A percentile compares a stretch with the other conserved stretches of the same genome.
phyloP scores from a whole-genome alignment of 371 early-diverging fungal genomes.

The Cokeromyces recurvatus region DNA sequence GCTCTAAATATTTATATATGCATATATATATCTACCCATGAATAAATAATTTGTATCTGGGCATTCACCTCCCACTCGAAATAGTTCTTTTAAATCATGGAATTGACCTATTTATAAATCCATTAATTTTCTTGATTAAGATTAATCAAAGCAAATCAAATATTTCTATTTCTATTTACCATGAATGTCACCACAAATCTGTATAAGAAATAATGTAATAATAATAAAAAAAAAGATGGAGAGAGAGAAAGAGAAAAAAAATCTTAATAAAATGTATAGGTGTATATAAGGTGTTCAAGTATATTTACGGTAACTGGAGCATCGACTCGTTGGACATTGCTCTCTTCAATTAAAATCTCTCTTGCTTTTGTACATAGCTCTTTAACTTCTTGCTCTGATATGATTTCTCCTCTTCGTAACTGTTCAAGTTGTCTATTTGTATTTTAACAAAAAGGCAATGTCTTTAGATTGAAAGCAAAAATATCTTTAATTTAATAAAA shows the following conservation, averaged over 20 bases:
- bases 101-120: slow-evolving; percentile 86
- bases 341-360: slow-evolving; percentile 93
- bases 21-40: slow-evolving; percentile 68
- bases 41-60: slow-evolving; percentile 97
- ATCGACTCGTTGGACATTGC: slow-evolving; percentile 93
- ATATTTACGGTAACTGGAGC: slow-evolving; percentile 92
- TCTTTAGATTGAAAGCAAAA: too few relatives aligned
- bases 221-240: not conserved
- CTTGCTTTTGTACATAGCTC: slow-evolving; percentile 90
- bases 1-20: too few relatives aligned
- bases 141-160: too few relatives aligned
- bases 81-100: slow-evolving; percentile 94
- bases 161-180: slow-evolving; percentile 46
- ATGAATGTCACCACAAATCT: slow-evolving; percentile 99
- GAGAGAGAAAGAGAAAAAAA: not conserved
- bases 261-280: too few relatives aligned
- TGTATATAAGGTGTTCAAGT: too few relatives aligned
- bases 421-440: slow-evolving; percentile 77
- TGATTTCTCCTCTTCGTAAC: slow-evolving; percentile 85
- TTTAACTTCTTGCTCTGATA: slow-evolving; percentile 89
- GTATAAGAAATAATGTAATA: slow-evolving; percentile 1
- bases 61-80: slow-evolving; percentile 93
- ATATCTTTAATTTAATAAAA: not conserved
- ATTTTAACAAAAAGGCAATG: too few relatives aligned
- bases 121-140: too few relatives aligned